Base-by-base conservation (phyloP, 306 rosid genomes). In the Cucurbita moschata region DNA sequence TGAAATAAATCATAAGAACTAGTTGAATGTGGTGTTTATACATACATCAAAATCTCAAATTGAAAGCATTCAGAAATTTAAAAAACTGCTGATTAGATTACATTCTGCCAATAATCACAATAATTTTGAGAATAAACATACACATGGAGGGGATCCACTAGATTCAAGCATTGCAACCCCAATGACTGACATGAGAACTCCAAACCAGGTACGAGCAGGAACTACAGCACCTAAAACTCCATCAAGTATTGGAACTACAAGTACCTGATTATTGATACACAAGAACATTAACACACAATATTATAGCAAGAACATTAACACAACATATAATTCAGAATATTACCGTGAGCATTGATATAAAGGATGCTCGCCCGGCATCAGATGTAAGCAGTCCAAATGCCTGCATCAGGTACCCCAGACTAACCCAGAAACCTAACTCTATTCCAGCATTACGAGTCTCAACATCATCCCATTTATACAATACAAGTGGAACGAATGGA, bases 201-300 rank as follows among this genome's bases (percentile, higher is more conserved):
- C 96, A 73, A 86, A 88, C 96, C 96, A 90, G 78, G 87, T 88
- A 68, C 81, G 83, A 44, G 88, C 74, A 18, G 96, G 94, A 77
- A 86, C 75, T 13, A 78, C 75, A 8, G 88, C 87, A 78, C 96
- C 94, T 64, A 86, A 76, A 81, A 90, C 26, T 37, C 96, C 94
- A 83, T 90, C 96, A 81, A 88, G 88, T 71, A 88, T 77, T 21
- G 96, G 96, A 83, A 90, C 96, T 80, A 90, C 85, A 79, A 90
- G 79, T 44, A 90, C 91, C 96, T 87, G 83, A 73, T 67, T 70
- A 71, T 71, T 42, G 13, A 73, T 18, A 77, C 62, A 67, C 23
- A 53, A 49, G 23, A 60, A 78, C 79, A 76, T 80, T 84, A 78
- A 83, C 71, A 73, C 59, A 76, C 55, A 50, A 61, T 71, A 67